Percentiles rank a stretch among this genome's conserved stretches.
Conservation (phyloP, 495 filamentous ascomycete genomes). For the Pyrenula aspistea region DNA sequence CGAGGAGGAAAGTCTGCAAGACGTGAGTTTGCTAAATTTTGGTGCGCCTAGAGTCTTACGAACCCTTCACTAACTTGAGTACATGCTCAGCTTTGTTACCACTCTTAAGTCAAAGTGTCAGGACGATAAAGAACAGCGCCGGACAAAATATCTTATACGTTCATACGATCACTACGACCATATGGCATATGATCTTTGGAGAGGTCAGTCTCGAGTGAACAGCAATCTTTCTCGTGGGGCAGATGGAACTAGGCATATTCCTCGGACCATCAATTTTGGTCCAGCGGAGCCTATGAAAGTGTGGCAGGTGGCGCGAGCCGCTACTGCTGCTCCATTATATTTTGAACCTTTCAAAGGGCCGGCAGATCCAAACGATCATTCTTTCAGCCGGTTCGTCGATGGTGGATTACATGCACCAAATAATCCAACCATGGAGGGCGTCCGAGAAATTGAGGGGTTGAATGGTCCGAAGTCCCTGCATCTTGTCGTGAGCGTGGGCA, state of each 20-base stretch:
- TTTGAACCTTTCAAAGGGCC: conserved; percentile 6
- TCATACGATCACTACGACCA: conserved; percentile 5
- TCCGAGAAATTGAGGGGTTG: conserved; percentile 6
- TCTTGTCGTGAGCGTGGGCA: conserved; percentile 9
- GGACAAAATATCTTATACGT: conserved; percentile 4
- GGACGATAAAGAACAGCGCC: background rate
- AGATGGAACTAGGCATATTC: background rate
- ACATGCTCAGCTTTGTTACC: background rate
- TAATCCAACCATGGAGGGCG: conserved; percentile 2
- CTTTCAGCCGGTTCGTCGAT: conserved; percentile 3
- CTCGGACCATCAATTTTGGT: conserved; percentile 1
- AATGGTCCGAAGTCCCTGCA: conserved; percentile 1
- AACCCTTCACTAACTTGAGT: background rate
- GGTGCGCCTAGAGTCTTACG: background rate
- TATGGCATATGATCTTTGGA: background rate
- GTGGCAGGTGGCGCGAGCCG: conserved; percentile 12
- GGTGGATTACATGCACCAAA: conserved; percentile 6
- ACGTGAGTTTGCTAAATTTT: conserved; percentile 4
- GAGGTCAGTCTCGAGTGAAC: background rate
- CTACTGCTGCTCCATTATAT: conserved; percentile 8
- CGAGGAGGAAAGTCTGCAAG: conserved; percentile 2
- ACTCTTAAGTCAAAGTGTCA: background rate
- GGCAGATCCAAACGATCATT: background rate
- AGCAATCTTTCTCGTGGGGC: background rate
- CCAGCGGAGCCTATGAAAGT: conserved; percentile 3